These are phyloP conservation scores for Leccinum sublutescens DNA, from an alignment of 768 basidiomycete species.

Conservation along the genomic window DNA sequence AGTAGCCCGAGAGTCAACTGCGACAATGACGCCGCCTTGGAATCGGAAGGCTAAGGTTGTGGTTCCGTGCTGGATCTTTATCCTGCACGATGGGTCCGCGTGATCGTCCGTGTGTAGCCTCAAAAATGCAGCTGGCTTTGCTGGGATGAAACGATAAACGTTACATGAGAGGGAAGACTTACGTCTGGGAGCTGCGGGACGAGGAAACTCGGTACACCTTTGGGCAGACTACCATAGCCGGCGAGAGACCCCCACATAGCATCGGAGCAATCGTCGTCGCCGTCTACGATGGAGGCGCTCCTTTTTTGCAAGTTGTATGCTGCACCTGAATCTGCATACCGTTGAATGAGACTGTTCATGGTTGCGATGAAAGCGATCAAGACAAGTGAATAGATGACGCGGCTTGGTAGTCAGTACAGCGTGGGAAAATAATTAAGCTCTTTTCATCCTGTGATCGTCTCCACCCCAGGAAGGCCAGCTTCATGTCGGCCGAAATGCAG, in stretches of 20 bases:
- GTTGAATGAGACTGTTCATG: conserved; percentile 73
- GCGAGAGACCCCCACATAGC: conserved; percentile 80
- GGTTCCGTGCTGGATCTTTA: conserved; percentile 98
- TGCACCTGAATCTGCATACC: conserved; percentile 59
- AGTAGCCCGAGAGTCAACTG: conserved; percentile 97
- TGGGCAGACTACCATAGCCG: conserved; percentile 74
- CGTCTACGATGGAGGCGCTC: conserved; percentile 42
- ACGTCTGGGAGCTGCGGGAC: conserved; percentile 78
- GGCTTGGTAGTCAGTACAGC: conserved; percentile 15
- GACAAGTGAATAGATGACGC: conserved; percentile 29
- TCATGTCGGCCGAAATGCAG: too few relatives aligned
- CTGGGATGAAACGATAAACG: conserved; percentile 9
- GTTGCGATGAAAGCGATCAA: conserved; percentile 26
- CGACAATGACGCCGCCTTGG: conserved; percentile 96
- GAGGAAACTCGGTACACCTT: conserved; percentile 69
- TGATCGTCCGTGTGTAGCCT: conserved; percentile 93
- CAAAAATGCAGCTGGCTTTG: conserved; percentile 86
- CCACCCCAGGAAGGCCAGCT: too few relatives aligned
- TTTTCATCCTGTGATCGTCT: too few relatives aligned
- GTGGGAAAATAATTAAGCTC: too few relatives aligned
- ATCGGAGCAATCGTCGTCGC: conserved; percentile 65
- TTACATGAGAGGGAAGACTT: conserved; percentile 30
- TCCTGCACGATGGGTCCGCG: conserved; percentile 90
- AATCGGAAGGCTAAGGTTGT: conserved; percentile 97
- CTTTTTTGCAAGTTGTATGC: conserved; percentile 49